Percentiles rank a stretch among this genome's conserved stretches.
Evolutionary conservation across 2,329 filamentous ascomycete species (phyloP).

Genomic region (Sporothrix curviconia): DNA sequence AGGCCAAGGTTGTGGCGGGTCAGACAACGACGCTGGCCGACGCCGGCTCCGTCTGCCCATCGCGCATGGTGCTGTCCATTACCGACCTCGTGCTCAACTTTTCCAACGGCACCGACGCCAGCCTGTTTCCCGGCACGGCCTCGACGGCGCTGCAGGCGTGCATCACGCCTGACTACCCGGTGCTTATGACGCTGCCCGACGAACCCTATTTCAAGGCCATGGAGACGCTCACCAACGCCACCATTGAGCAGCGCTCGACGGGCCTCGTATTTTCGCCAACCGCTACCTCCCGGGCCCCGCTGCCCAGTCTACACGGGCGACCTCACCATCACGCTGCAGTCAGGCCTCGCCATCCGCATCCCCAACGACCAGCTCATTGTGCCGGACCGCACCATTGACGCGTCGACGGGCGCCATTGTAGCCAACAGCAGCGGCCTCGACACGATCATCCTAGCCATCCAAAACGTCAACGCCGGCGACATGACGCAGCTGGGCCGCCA

Average conservation of each 20-base stretch:
- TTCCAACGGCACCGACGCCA: slow-evolving; percentile 27
- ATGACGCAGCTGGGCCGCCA: slow-evolving; percentile 24
- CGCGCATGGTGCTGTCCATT: slow-evolving; percentile 25
- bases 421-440: slow-evolving; percentile 20
- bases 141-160: slow-evolving; percentile 18
- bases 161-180: slow-evolving; percentile 20
- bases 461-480: slow-evolving; percentile 20
- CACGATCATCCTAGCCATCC: slow-evolving; percentile 22
- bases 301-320: slow-evolving; percentile 14
- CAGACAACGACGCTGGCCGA: slow-evolving; percentile 20
- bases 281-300: neutral
- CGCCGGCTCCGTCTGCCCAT: slow-evolving; percentile 19
- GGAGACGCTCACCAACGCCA: neutral
- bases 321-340: slow-evolving; percentile 18
- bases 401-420: neutral
- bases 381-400: slow-evolving; percentile 16
- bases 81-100: slow-evolving; percentile 27
- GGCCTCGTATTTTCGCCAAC: slow-evolving; percentile 9
- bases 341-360: slow-evolving; percentile 19
- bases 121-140: slow-evolving; percentile 21
- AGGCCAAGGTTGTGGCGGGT: slow-evolving; percentile 21
- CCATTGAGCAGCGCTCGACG: slow-evolving; percentile 12
- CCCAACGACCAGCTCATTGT: slow-evolving; percentile 28
- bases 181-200: slow-evolving; percentile 18
- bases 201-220: slow-evolving; percentile 20